Conservation (phyloP, 176 grass and related monocot species). For the Tuctoria greenei region DNA sequence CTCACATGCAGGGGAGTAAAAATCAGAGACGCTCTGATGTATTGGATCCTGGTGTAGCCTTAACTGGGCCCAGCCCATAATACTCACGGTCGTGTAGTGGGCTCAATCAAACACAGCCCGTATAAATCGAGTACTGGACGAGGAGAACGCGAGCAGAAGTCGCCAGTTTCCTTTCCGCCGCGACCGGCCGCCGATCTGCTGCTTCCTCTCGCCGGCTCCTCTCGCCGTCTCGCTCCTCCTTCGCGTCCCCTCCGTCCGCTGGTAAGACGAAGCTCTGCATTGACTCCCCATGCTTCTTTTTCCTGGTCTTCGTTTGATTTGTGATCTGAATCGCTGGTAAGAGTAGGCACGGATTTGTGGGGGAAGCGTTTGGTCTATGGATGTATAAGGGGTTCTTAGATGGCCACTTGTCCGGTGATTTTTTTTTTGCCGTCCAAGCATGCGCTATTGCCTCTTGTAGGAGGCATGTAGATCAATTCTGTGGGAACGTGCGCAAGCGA, state of each 20-base stretch:
- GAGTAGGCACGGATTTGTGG: neutral
- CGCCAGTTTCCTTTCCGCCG: neutral
- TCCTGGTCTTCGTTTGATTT: neutral
- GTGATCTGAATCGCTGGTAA: neutral
- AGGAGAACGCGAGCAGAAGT: neutral
- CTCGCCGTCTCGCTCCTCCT: neutral
- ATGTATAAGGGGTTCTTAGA: neutral
- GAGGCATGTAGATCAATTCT: neutral
- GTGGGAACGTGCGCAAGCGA: neutral
- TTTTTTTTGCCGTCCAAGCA: neutral
- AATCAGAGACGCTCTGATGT: no score
- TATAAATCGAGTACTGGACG: neutral
- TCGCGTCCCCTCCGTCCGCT: neutral
- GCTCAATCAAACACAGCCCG: neutral
- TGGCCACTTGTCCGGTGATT: neutral
- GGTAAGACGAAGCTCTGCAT: neutral
- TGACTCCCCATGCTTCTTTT: neutral
- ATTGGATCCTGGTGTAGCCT: neutral
- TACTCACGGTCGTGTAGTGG: neutral
- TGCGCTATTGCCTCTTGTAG: neutral
- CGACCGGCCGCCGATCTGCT: neutral
- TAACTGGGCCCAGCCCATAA: neutral
- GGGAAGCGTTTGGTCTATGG: neutral
- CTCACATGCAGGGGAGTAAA: no score
- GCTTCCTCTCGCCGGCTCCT: neutral